These are phyloP conservation scores for Xylaria digitata DNA, from an alignment of 2,329 filamentous ascomycete genomes.

Conservation along the genomic window DNA sequence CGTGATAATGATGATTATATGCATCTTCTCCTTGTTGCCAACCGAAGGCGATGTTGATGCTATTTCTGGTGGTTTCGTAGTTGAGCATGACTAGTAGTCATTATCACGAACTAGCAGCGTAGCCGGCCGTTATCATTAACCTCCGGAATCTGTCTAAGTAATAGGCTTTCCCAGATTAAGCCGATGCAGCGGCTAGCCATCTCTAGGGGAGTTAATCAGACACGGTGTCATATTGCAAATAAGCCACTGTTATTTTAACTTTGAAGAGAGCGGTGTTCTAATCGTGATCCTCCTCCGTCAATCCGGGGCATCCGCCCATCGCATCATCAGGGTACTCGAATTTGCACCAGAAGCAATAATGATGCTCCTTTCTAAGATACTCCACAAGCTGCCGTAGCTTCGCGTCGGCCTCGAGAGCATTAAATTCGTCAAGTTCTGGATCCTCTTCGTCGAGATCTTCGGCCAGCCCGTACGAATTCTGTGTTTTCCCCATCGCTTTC, in stretches of 20 bases:
- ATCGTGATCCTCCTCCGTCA: conserved; percentile 85
- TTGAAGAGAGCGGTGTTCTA: conserved; percentile 41
- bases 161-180: neutral
- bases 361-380: conserved; percentile 75
- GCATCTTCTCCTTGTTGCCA: neutral
- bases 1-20: neutral
- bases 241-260: neutral
- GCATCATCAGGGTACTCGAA: conserved; percentile 76
- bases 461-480: conserved; percentile 67
- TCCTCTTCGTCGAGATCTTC: conserved; percentile 83
- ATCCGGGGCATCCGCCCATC: conserved; percentile 90
- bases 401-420: conserved; percentile 73
- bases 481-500: conserved; percentile 71
- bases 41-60: no score
- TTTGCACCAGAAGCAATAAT: conserved; percentile 98
- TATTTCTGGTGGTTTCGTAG: neutral
- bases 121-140: neutral
- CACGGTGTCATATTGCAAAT: neutral
- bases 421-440: conserved; percentile 81
- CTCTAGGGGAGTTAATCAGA: neutral
- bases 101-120: conserved; percentile 1
- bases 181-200: neutral
- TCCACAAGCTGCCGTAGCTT: conserved; percentile 73
- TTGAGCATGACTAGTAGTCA: neutral
- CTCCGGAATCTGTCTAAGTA: neutral